These are phyloP conservation scores for Arctium lappa DNA, from an alignment of 129 eudicot species.

Conservation along the genomic window DNA sequence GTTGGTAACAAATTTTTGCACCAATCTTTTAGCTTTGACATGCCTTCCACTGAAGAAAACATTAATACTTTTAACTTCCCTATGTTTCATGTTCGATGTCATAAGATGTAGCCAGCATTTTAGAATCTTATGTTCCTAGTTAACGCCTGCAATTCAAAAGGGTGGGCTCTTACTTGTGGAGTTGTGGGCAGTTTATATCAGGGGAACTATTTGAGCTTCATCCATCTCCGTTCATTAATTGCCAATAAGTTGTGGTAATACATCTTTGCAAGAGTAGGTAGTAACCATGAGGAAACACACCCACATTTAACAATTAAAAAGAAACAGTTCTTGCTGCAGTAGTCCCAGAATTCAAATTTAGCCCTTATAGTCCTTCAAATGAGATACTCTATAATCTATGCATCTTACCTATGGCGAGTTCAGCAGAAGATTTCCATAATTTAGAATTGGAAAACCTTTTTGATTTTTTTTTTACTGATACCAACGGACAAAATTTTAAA, in stretches of 20 bases:
- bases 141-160: not conserved
- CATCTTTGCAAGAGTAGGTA: not conserved
- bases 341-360: not conserved
- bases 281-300: not conserved
- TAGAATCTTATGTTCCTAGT: not conserved
- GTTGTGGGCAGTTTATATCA: not conserved
- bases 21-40: not conserved
- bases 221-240: slow-evolving; percentile 6
- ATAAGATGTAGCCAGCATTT: not conserved
- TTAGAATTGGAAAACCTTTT: not conserved
- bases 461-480: not conserved
- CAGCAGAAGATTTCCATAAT: not conserved
- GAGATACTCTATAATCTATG: not conserved
- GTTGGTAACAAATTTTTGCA: not conserved
- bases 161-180: not conserved
- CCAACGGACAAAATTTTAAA: not conserved
- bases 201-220: not conserved
- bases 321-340: not conserved
- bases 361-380: not conserved
- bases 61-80: not conserved
- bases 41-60: not conserved
- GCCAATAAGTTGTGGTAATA: not conserved
- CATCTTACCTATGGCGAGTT: not conserved
- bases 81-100: not conserved
- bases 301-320: not conserved